Conservation (phyloP, 2,329 filamentous ascomycete genomes). For the Hansfordia pulvinata region DNA sequence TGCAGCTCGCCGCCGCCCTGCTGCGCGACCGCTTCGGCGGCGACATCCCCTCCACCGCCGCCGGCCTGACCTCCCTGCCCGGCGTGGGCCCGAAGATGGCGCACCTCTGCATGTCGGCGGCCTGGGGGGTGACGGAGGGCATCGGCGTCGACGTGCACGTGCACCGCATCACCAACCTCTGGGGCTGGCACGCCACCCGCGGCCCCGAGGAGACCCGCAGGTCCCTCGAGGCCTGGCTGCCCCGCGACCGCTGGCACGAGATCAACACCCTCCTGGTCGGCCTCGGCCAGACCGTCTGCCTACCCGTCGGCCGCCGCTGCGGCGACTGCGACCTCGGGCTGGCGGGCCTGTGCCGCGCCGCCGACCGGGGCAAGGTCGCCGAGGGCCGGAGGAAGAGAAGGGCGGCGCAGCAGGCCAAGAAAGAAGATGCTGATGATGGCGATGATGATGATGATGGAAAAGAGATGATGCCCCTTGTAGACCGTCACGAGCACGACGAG, state of each 20-base stretch:
- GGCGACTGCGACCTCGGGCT: conserved; percentile 74
- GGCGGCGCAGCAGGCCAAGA: conserved; percentile 14
- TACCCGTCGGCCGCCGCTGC: conserved; percentile 67
- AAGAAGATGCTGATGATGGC: conserved; percentile 10
- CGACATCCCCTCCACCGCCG: conserved; percentile 70
- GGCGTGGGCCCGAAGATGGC: conserved; percentile 95
- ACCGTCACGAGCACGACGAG: background rate
- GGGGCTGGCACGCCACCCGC: conserved; percentile 78
- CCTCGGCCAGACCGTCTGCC: conserved; percentile 74
- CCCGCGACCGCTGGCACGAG: conserved; percentile 75
- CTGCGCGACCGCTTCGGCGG: conserved; percentile 55
- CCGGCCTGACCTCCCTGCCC: conserved; percentile 62
- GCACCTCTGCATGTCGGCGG: conserved; percentile 71
- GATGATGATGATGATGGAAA: conserved; percentile 7
- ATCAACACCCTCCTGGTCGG: conserved; percentile 86
- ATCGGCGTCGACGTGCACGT: conserved; percentile 95
- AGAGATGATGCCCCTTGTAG: background rate
- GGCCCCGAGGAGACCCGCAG: conserved; percentile 71
- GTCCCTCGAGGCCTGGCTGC: conserved; percentile 70
- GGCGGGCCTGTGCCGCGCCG: conserved; percentile 61
- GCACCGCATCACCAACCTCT: conserved; percentile 85
- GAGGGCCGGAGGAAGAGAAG: conserved; percentile 39
- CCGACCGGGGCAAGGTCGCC: conserved; percentile 49
- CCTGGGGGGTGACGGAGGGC: conserved; percentile 49
- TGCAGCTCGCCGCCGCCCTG: conserved; percentile 63